Base-by-base conservation (phyloP, 2,329 filamentous ascomycete species). In the Metarhizium guizhouense region DNA sequence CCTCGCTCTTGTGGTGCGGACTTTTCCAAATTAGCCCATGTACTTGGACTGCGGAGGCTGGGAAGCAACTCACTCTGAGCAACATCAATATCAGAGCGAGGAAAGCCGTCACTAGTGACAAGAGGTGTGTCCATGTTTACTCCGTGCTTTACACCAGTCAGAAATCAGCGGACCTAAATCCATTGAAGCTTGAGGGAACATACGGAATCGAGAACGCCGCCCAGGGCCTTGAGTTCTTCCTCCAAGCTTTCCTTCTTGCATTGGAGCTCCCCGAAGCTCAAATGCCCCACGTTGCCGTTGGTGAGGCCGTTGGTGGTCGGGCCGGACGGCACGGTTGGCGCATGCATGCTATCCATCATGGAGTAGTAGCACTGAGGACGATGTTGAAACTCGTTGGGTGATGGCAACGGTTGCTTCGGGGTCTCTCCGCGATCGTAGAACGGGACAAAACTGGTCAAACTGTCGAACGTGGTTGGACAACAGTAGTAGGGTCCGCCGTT, bases 41-140 rank as follows among this genome's bases (percentile, higher is more conserved):
- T 5, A 14, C 10, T 30, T 50, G 18, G 34, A 47, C n/a, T 36
- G 11, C 11, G 13, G 36, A 47, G 14, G 13, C 25, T 34, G 47
- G 32, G 40, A 10, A 53, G 53, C 34, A 16, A 55, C 78, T 61
- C 83, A 94, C 90, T 94, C 74, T 96, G 93, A 30, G 94, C 87
- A 59, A 99, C 88, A 70, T 99, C 94, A 60, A 99, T 86, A 71
- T 99, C 94, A 64, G 89, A 86, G 67, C 94, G 83, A 36, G 94
- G 94, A 68, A 90, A 99, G 51, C 94, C 94, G 72, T 97, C 94
- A 58, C 85, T 82, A 14, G 93, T 96, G 29, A 90, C 83, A 43
- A 99, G 82, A 56, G 84, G 79, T 7, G 94, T 96, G 64, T 87
- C 86, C 94, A 99, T 99, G 65, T 88, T 86, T 54, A 96, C 93